Conservation (phyloP, 305 asterid genomes). For the Ilex paraguariensis region DNA sequence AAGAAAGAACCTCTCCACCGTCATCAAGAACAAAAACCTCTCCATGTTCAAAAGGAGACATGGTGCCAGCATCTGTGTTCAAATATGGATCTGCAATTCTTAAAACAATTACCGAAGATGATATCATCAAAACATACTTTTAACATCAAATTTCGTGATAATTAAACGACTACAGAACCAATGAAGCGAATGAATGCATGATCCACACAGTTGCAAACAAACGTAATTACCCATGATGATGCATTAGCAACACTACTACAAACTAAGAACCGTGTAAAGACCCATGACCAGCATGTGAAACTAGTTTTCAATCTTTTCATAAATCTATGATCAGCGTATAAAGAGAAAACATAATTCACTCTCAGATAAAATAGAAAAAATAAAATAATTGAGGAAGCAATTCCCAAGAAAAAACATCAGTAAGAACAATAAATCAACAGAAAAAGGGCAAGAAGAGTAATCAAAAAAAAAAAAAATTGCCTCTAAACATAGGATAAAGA, state of each 20-base stretch:
- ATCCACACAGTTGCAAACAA: background rate
- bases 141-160: background rate
- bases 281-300: background rate
- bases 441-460: no score
- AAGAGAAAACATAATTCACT: no score
- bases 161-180: background rate
- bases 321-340: no score
- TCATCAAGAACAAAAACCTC: constrained; percentile 96
- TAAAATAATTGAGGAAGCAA: no score
- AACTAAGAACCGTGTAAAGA: background rate
- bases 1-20: constrained; percentile 81
- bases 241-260: background rate
- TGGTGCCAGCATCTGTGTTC: constrained; percentile 93
- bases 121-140: background rate
- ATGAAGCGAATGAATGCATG: background rate
- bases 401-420: no score
- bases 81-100: constrained; percentile 75
- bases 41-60: constrained; percentile 99
- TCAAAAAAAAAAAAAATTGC: no score
- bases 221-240: background rate
- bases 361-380: no score
- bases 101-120: constrained; percentile 4
- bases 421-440: no score
- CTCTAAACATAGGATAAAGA: no score
- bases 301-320: background rate